Conservation (phyloP, 2,329 filamentous ascomycete species). For the Penicillium sp. region DNA sequence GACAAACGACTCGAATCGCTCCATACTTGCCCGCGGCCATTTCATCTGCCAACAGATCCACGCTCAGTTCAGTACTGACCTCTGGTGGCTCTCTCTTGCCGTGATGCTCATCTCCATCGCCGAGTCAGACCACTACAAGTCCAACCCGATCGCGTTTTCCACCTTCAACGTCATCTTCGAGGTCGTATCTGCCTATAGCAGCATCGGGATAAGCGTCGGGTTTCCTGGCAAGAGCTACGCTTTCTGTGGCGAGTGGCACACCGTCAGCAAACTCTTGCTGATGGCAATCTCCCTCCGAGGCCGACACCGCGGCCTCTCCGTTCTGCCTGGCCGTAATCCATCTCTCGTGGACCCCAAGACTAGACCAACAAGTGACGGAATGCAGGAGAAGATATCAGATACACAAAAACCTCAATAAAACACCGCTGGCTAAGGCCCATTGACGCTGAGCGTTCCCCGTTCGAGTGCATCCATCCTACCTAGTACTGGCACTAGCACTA, state of each 20-base stretch:
- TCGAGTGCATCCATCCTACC: too few species aligned
- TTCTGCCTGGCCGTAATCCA: too few species aligned
- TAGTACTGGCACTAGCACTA: too few species aligned
- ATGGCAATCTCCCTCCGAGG: slow-evolving; percentile 57
- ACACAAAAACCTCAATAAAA: too few species aligned
- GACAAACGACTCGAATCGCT: too few species aligned
- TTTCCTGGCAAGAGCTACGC: slow-evolving; percentile 54
- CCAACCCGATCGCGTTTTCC: slow-evolving; percentile 53
- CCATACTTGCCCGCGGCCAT: slow-evolving; percentile 38
- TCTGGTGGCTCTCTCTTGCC: slow-evolving; percentile 63
- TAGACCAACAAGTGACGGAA: too few species aligned
- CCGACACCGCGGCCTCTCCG: slow-evolving; percentile 55
- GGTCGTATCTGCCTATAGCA: slow-evolving; percentile 53
- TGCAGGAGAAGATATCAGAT: too few species aligned
- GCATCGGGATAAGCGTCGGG: slow-evolving; percentile 59
- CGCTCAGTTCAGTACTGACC: slow-evolving; percentile 62
- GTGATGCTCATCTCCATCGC: slow-evolving; percentile 61
- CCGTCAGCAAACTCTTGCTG: slow-evolving; percentile 57
- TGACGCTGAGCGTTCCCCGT: too few species aligned
- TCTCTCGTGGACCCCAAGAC: too few species aligned
- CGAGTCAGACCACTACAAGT: slow-evolving; percentile 55
- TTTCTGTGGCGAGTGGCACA: slow-evolving; percentile 55
- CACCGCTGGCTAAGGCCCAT: too few species aligned
- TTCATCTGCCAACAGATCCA: slow-evolving; percentile 58
- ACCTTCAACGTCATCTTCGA: slow-evolving; percentile 58